Base-by-base conservation (phyloP, 73 alveolate species). In the Tetrahymena thermophila region DNA sequence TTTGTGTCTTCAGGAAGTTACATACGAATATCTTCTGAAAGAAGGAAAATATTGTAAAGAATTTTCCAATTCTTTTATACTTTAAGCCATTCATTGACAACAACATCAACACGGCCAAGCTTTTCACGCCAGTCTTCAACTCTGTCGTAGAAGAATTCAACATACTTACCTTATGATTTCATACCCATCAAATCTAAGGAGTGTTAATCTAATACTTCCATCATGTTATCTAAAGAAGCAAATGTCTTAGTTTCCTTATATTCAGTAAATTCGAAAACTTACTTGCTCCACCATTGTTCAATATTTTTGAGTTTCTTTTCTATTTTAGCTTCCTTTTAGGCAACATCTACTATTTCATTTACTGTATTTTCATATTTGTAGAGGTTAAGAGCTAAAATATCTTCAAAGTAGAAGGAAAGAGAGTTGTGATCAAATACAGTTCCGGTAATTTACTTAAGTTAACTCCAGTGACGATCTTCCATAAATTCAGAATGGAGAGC, bases 381-480 rank as follows among this genome's bases (percentile, higher is more conserved):
- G 93, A 99, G 99, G 96, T 99, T 98, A 85, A 99, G 98, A 38
- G 98, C 98, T 85, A 99, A 97, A 93, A 99, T 96, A 56, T 98
- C 99, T 85, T 99, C 99, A 94, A 99, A 98, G 96, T 99, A 98
- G 98, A 99, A 99, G 94, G 98, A 97, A 28, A 99, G 99, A 9
- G 99, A 97, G 96, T 98, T 98, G 96, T 98, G 99, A 93, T 97
- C 98, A 85, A 96, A 96, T 85, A 94, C 40, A 56, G 98, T 98
- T 94, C 98, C 98, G 85, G 99, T 99, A 96, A 99, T 99, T 57
- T 97, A 97, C 99, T 99, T 99, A 38, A 99, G 99, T 94, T 97
- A 98, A 94, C 96, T 99, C 99, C 99, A 99, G 96, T 99, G 99
- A 94, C 99, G 96, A 93, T 99, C 99, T 96, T 99, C 98, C 99